Evolutionary conservation across 306 rosid genomes (phyloP), one percentile per base, ranked within the genome.

Genomic region (Morella rubra): DNA sequence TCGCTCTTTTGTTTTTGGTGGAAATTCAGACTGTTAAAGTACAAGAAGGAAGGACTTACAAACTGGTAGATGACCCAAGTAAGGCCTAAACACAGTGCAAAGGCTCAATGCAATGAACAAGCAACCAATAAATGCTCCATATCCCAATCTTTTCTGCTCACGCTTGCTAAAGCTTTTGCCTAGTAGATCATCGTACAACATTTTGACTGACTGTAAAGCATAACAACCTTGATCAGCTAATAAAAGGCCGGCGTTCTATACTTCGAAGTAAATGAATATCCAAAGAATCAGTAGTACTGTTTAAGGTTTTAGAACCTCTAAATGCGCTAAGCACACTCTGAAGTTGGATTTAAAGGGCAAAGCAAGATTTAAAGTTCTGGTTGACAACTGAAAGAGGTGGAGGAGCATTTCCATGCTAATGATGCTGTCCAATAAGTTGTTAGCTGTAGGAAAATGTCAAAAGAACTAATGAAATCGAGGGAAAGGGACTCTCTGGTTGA

Each of bases 91-190:
- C 72, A 91, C 82, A 12, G 89, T 87, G 85, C 91, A 91, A 65
- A 94, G 80, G 73, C 87, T 85, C 73, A 94, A 78, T 76, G 82
- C 68, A 16, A 86, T 19, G 3, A 91, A 62, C 66, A 87, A 83
- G 89, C 85, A 87, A 71, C 86, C 86, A 67, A 89, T 18, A 77
- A 90, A 77, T 45, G 96, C 98, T 85, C 91, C 96, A 86, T 86
- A 89, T 79, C 90, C 85, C 45, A 94, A 74, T 56, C 72, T 90
- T 83, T 87, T 94, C 87, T 90, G 96, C 82, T 94, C 97, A 69
- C 84, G 85, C 84, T 81, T 81, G 71, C 90, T 87, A 72, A 94
- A 94, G 90, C 98, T 94, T 84, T 90, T 89, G 37, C 95, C 80
- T 42, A 94, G 79, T 74, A 94, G 82, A 22, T 90, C 75, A 74